Base-by-base conservation (phyloP, 2,329 filamentous ascomycete species). In the Phoma sp. region DNA sequence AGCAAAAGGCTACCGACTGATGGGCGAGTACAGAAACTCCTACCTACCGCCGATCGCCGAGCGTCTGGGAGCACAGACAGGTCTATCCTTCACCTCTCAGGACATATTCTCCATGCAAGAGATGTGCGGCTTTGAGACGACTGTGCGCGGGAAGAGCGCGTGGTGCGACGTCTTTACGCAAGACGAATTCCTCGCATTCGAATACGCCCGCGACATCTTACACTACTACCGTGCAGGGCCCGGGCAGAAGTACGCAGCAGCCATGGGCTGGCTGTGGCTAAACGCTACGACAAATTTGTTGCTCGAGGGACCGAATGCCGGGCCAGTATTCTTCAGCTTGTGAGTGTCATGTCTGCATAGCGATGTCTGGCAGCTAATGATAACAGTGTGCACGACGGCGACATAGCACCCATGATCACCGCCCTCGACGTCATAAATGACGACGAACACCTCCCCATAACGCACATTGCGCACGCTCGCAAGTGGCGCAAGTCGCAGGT, bases 61-160 rank as follows among this genome's bases (percentile, higher is more conserved):
- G 13, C 76, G 83, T 19, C 69, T 86, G 4, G 62, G 65, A 1
- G 58, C 75, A 6, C 72, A 80, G n/a, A 78, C 79, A 2, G 74
- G 69, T 2, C 71, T 84, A 35, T 46, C 64, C 13, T 77, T 84
- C 51, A 74, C 70, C 0, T 74, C 79, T 40, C 63, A 74, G 3
- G 83, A 86, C 49, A 69, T 86, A 33, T 86, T 81, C 62, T 77
- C 80, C 54, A 86, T 86, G 84, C 84, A 86, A 66, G 83, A 86
- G 61, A 80, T 85, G 75, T 86, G 84, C 64, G 84, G 82, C 1
- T 87, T 86, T 59, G 84, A 86, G 68, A 83, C 76, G 0, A 78
- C 82, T 2, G 80, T 80, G 0, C 77, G 80, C 52, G 84, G 84
- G 6, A 73, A 69, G 21, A 85, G 82, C 65, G 76, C 77, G 6